Percentiles rank a stretch among this genome's conserved stretches.
Evolutionary conservation across 1,284 basidiomycete genomes (phyloP).

Genomic region (Cryptococcus sp.): DNA sequence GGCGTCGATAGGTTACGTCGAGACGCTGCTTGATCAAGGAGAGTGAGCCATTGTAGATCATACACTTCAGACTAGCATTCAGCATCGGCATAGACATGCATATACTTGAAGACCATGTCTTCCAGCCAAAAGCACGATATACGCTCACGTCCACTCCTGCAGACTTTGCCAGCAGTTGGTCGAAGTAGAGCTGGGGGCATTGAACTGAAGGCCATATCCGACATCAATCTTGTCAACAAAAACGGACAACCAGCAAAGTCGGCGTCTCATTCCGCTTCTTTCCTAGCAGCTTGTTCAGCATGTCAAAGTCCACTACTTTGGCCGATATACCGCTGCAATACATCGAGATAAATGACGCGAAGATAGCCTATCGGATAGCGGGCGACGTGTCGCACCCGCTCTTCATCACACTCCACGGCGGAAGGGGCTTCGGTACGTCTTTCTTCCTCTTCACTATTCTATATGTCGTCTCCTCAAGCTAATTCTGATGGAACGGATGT

Average conservation of each 20-base stretch:
- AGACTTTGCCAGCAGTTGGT: too few species aligned
- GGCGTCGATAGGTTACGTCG: constrained; percentile 12
- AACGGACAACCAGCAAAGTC: too few species aligned
- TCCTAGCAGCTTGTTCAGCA: background rate
- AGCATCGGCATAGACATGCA: too few species aligned
- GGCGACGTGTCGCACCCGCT: constrained; percentile 13
- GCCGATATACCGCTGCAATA: constrained; percentile 6
- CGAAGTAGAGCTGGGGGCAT: too few species aligned
- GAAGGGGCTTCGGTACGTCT: constrained; percentile 22
- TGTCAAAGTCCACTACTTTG: background rate
- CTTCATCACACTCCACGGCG: constrained; percentile 26
- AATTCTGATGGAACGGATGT: background rate
- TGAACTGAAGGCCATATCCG: too few species aligned
- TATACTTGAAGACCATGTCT: too few species aligned
- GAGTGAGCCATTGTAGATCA: too few species aligned
- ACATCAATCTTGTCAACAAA: too few species aligned
- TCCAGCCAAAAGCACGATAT: too few species aligned
- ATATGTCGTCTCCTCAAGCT: background rate
- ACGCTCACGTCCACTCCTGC: too few species aligned
- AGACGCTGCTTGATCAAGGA: constrained; percentile 11
- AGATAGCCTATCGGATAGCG: constrained; percentile 17
- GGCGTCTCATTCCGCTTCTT: too few species aligned
- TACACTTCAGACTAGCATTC: too few species aligned
- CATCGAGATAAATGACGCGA: constrained; percentile 22
- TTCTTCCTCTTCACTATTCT: background rate